These are phyloP conservation scores for Phyllosticta citrichinensis DNA, from an alignment of 2,329 filamentous ascomycete species.

Conservation along the genomic window DNA sequence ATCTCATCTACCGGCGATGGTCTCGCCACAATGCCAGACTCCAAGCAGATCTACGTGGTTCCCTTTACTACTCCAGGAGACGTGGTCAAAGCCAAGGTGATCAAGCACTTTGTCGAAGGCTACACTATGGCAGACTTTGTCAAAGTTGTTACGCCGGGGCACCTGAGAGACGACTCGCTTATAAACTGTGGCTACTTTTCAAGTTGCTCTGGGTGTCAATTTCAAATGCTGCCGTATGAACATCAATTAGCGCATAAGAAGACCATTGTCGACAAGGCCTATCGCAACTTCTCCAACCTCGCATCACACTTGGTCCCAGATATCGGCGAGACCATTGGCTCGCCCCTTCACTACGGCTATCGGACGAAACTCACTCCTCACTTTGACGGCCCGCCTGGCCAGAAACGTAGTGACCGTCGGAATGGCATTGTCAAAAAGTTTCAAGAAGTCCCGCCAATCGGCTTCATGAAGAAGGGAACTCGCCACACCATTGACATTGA, in stretches of 20 bases:
- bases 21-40: constrained; percentile 59
- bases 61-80: constrained; percentile 87
- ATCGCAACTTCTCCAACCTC: constrained; percentile 79
- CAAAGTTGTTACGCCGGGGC: constrained; percentile 62
- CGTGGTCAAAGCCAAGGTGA: constrained; percentile 64
- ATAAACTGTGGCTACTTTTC: constrained; percentile 80
- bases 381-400: constrained; percentile 65
- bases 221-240: constrained; percentile 89
- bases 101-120: constrained; percentile 56
- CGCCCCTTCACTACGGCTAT: constrained; percentile 85
- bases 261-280: constrained; percentile 82
- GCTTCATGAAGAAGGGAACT: constrained; percentile 82
- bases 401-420: constrained; percentile 36
- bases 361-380: constrained; percentile 95
- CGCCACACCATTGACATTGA: constrained; percentile 83
- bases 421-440: constrained; percentile 48
- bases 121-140: constrained; percentile 78
- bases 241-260: constrained; percentile 81
- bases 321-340: constrained; percentile 77
- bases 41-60: constrained; percentile 69
- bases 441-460: constrained; percentile 63
- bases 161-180: constrained; percentile 64
- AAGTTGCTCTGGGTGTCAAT: constrained; percentile 84
- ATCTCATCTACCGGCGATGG: constrained; percentile 91
- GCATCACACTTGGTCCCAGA: constrained; percentile 63